phyloP scores from a whole-genome alignment of 768 basidiomycete genomes.

The Postia placenta region DNA sequence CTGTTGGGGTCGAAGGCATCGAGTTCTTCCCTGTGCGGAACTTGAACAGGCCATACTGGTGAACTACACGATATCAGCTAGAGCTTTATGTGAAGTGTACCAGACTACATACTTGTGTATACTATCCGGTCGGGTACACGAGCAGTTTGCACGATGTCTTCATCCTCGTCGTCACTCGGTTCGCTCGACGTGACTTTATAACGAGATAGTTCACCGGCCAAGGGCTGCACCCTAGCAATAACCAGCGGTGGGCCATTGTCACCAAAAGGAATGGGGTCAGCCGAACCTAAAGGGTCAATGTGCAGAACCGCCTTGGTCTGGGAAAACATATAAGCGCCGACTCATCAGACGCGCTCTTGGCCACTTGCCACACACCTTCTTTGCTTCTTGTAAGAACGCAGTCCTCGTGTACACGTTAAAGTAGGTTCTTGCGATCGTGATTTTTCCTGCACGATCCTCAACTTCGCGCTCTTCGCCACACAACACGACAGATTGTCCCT shows the following conservation, averaged over 20 bases:
- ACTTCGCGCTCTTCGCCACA: slow-evolving; percentile 72
- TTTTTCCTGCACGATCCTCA: slow-evolving; percentile 54
- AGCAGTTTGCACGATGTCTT: slow-evolving; percentile 76
- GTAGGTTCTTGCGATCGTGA: slow-evolving; percentile 72
- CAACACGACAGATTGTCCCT: slow-evolving; percentile 69
- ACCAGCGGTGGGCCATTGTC: slow-evolving; percentile 66
- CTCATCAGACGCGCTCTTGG: background rate
- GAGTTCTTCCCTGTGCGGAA: slow-evolving; percentile 76
- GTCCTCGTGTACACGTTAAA: slow-evolving; percentile 85
- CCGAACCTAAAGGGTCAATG: slow-evolving; percentile 69
- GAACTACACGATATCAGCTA: slow-evolving; percentile 43
- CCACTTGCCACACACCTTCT: slow-evolving; percentile 51
- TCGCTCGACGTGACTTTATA: slow-evolving; percentile 73
- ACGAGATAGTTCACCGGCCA: slow-evolving; percentile 78
- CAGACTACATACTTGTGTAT: slow-evolving; percentile 58
- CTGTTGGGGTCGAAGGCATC: slow-evolving; percentile 81
- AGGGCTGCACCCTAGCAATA: slow-evolving; percentile 75
- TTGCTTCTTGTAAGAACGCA: slow-evolving; percentile 68
- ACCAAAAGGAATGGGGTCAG: slow-evolving; percentile 76
- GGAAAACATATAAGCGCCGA: background rate
- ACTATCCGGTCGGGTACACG: slow-evolving; percentile 71
- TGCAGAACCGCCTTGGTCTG: slow-evolving; percentile 88
- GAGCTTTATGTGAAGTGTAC: background rate
- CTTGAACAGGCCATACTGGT: slow-evolving; percentile 85
- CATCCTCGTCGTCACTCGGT: slow-evolving; percentile 66